These are phyloP conservation scores for Macrotyloma uniflorum DNA, from an alignment of 306 rosid genomes.

Conservation along the genomic window DNA sequence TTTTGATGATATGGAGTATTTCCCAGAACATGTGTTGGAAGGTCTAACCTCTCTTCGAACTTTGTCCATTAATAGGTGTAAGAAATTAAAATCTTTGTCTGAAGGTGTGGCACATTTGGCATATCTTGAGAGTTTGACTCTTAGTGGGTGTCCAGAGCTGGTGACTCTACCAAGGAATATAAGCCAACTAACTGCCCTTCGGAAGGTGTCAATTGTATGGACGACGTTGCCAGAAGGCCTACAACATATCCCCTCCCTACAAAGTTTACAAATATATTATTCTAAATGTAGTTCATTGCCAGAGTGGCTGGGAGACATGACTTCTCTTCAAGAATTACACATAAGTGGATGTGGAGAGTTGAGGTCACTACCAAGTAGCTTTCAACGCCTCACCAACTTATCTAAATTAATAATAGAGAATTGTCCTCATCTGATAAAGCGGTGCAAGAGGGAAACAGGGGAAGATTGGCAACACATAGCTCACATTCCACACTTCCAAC, in stretches of 20 bases:
- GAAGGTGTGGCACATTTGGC: neutral
- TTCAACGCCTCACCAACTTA: slow-evolving; percentile 18
- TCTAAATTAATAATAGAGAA: rapidly evolving
- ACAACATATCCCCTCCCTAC: slow-evolving; percentile 8
- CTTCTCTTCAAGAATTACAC: neutral
- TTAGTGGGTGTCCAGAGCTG: neutral
- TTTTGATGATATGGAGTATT: neutral
- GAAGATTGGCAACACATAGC: slow-evolving; percentile 21
- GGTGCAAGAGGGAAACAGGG: slow-evolving; percentile 6
- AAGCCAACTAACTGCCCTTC: slow-evolving; percentile 7
- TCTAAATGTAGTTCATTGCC: neutral
- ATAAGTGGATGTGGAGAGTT: rapidly evolving
- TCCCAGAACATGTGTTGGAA: neutral
- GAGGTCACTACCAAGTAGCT: slow-evolving; percentile 8
- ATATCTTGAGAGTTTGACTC: neutral
- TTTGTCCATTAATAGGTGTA: rapidly evolving
- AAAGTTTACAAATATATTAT: rapidly evolving
- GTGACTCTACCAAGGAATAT: neutral
- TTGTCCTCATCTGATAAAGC: neutral
- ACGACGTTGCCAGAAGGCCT: neutral
- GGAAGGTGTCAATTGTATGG: neutral
- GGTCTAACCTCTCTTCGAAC: no score
- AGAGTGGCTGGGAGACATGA: neutral
- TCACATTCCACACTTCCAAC: slow-evolving; percentile 19
- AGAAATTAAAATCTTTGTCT: neutral